These are phyloP conservation scores for Lactuca sativa DNA, from an alignment of 129 eudicot genomes.

Conservation along the genomic window DNA sequence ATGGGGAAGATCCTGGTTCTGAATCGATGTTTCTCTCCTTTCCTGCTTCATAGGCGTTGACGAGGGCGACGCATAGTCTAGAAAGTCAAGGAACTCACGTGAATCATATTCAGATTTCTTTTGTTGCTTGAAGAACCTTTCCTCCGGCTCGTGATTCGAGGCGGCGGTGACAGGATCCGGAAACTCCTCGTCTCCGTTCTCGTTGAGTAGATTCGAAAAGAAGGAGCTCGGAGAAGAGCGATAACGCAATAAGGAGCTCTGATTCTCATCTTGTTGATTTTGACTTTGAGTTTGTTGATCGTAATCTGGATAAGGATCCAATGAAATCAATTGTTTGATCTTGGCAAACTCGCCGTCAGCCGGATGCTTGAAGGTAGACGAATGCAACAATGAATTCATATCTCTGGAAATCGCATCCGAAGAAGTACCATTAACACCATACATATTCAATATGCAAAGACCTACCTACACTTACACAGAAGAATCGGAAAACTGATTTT, in stretches of 20 bases:
- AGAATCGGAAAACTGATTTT: background rate
- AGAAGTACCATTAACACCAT: slow-evolving; percentile 27
- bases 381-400: slow-evolving; percentile 42
- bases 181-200: slow-evolving; percentile 30
- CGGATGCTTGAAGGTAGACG: slow-evolving; percentile 46
- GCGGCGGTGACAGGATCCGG: slow-evolving; percentile 23
- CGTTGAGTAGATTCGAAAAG: slow-evolving; percentile 49
- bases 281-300: slow-evolving; percentile 14
- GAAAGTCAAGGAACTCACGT: slow-evolving; percentile 35
- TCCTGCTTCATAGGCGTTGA: slow-evolving; percentile 34
- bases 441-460: slow-evolving; percentile 38
- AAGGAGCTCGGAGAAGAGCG: slow-evolving; percentile 78
- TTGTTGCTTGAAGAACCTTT: slow-evolving; percentile 23
- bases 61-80: slow-evolving; percentile 16
- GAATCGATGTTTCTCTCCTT: slow-evolving; percentile 7
- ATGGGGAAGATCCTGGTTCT: slow-evolving; percentile 13
- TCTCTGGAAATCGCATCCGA: slow-evolving; percentile 58
- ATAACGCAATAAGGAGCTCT: slow-evolving; percentile 34
- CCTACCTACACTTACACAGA: background rate
- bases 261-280: slow-evolving; percentile 2
- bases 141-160: slow-evolving; percentile 32
- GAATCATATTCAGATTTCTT: slow-evolving; percentile 30
- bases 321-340: slow-evolving; percentile 38
- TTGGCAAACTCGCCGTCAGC: slow-evolving; percentile 44
- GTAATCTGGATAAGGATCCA: slow-evolving; percentile 41